These are phyloP conservation scores for Dioscorea zingiberensis DNA, from an alignment of 106 monocot genomes.

Conservation along the genomic window DNA sequence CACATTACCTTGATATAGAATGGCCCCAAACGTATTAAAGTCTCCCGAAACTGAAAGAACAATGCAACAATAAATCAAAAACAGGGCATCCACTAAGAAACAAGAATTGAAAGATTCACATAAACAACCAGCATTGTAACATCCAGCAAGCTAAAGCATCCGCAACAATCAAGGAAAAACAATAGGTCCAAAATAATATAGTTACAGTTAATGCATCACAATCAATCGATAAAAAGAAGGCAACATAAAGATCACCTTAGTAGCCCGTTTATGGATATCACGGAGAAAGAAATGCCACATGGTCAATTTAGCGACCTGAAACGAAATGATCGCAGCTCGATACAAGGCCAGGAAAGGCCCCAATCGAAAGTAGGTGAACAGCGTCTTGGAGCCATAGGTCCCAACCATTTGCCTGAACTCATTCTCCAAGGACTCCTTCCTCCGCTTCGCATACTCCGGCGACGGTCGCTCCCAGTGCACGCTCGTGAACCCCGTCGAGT, in stretches of 20 bases:
- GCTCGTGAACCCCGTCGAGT: conserved; percentile 66
- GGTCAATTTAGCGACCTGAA: conserved; percentile 69
- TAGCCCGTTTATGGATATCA: conserved; percentile 61
- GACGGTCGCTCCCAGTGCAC: conserved; percentile 80
- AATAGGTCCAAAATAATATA: neutral
- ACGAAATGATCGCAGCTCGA: conserved; percentile 75
- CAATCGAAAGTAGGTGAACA: conserved; percentile 55
- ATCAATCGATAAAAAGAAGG: neutral
- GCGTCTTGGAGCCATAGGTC: conserved; percentile 40
- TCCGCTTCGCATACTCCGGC: conserved; percentile 74
- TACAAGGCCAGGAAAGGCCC: conserved; percentile 87
- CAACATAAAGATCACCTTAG: conserved; percentile 35
- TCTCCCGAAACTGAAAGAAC: conserved; percentile 79
- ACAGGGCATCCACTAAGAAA: neutral
- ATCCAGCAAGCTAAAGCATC: neutral
- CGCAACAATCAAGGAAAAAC: neutral
- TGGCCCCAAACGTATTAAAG: conserved; percentile 80
- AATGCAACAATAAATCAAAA: neutral
- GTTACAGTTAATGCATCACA: neutral
- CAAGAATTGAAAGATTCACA: neutral
- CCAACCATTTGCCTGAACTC: conserved; percentile 83
- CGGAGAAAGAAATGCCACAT: conserved; percentile 66
- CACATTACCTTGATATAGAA: conserved; percentile 85
- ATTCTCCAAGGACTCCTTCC: conserved; percentile 78
- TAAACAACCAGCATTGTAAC: neutral